A percentile compares a stretch with the other conserved stretches of the same genome.
Evolutionary conservation across 768 basidiomycete species (phyloP).

Genomic region (Termitomyces sp.): DNA sequence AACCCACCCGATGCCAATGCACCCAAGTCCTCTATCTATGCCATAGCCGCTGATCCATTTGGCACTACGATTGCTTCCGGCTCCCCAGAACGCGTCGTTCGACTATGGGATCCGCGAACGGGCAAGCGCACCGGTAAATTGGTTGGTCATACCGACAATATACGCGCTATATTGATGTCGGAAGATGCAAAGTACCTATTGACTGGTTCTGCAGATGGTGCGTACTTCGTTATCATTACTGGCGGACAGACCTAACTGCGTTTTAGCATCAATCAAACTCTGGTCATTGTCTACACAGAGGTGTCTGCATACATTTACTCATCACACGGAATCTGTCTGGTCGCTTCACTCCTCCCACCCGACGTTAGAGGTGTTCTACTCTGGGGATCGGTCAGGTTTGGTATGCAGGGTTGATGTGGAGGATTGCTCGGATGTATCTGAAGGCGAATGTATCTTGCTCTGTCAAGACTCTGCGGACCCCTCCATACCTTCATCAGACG

Average conservation of each 20-base stretch:
- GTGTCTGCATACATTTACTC: constrained; percentile 93
- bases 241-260: not conserved
- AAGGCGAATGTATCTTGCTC: constrained; percentile 86
- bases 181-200: constrained; percentile 89
- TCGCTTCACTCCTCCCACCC: constrained; percentile 87
- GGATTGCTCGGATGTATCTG: constrained; percentile 71
- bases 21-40: constrained; percentile 73
- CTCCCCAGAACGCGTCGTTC: constrained; percentile 85
- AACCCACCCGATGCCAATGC: constrained; percentile 62
- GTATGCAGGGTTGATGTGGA: constrained; percentile 93
- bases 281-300: constrained; percentile 91
- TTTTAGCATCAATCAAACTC: constrained; percentile 75
- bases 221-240: not conserved
- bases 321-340: constrained; percentile 96
- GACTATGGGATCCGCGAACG: constrained; percentile 91
- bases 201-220: constrained; percentile 79
- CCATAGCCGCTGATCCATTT: constrained; percentile 72
- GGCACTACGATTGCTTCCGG: constrained; percentile 86
- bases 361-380: constrained; percentile 85
- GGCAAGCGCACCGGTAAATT: constrained; percentile 82
- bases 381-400: constrained; percentile 88
- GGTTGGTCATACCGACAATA: constrained; percentile 97
- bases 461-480: constrained; percentile 63
- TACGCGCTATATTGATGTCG: constrained; percentile 83
- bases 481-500: constrained; percentile 32